Conservation (phyloP, 139 green algal species). For the Ulvella scutata region DNA sequence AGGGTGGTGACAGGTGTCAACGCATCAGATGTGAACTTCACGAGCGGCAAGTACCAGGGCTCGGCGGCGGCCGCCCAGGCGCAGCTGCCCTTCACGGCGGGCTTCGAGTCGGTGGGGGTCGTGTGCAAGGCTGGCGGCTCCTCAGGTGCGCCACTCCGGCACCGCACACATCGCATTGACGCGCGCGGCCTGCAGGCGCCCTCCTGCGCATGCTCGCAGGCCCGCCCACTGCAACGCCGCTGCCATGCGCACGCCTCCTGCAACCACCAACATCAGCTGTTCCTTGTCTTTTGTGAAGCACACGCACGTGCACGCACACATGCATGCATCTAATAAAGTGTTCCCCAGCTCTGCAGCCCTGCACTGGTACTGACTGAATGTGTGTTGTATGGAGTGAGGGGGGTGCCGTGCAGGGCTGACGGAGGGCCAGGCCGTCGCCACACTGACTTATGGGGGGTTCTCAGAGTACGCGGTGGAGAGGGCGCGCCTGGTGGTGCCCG, state of each 20-base stretch:
- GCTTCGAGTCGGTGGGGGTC: constrained; percentile 62
- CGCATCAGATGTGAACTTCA: constrained; percentile 72
- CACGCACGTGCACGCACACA: too few relatives aligned
- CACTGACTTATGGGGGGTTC: constrained; percentile 54
- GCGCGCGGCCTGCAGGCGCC: too few relatives aligned
- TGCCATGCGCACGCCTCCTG: too few relatives aligned
- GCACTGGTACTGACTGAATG: too few relatives aligned
- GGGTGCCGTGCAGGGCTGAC: constrained; percentile 19
- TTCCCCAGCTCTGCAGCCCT: too few relatives aligned
- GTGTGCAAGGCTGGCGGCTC: constrained; percentile 31
- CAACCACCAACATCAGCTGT: too few relatives aligned
- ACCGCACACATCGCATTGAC: neutral
- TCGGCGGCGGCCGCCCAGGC: constrained; percentile 21
- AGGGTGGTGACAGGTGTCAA: constrained; percentile 53
- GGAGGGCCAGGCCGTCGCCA: constrained; percentile 39
- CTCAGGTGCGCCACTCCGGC: neutral
- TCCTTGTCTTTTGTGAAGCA: too few relatives aligned
- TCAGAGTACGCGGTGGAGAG: constrained; percentile 26
- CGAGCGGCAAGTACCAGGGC: constrained; percentile 40
- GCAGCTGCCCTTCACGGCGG: constrained; percentile 51
- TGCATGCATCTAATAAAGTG: too few relatives aligned
- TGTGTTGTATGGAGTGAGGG: too few relatives aligned
- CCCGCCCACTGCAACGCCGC: too few relatives aligned
- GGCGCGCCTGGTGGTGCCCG: constrained; percentile 20
- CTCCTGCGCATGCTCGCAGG: too few relatives aligned